Base-by-base conservation (phyloP, 495 filamentous ascomycete species). In the Aspergillus steynii region DNA sequence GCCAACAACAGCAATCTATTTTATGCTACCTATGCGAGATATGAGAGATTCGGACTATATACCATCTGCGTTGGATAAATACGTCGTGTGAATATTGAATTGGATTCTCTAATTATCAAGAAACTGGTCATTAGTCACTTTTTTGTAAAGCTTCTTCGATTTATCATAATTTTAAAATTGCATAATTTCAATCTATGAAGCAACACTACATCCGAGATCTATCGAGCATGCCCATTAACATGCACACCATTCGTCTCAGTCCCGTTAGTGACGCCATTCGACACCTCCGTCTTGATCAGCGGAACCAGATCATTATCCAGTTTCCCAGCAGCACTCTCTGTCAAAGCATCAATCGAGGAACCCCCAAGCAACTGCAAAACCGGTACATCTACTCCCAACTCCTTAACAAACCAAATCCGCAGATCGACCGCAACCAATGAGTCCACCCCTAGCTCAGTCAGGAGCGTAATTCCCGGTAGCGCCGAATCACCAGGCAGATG, bases 361-460 rank as follows among this genome's bases (percentile, higher is more conserved):
- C 62, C 67, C 5, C 66, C 61, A 8, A 85, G 61, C 48, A 88
- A 74, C 69, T 84, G 80, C 60, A 83, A 76, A 5, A 85, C 80
- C 4, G 80, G 76, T 0, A 85, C 64, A 48, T 83, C 78, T 7
- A 73, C 69, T 0, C 66, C 61, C 0, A 82, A 28, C 29, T 74
- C 65, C 29, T 76, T 77, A 27, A 70, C 56, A 29, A 77, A 75
- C 76, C 76, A 79, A 4, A 60, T 56, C 1, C 76, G 63, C 1
- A 77, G 42, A 15, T 73, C 72, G 1, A 79, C 75, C 2, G 74
- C 71, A 0, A 74, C 60, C 8, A 79, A 61, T 2, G 73, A 76
- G 56, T 79, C 76, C 5, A 77, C 46, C 0, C 74, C 76, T 4
- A 81, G 61, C 12, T 80, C 77, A 2, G 62, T 52, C 28, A 65